Base-by-base conservation (phyloP, 805 yeast species). In the Clavispora santaluciae region DNA sequence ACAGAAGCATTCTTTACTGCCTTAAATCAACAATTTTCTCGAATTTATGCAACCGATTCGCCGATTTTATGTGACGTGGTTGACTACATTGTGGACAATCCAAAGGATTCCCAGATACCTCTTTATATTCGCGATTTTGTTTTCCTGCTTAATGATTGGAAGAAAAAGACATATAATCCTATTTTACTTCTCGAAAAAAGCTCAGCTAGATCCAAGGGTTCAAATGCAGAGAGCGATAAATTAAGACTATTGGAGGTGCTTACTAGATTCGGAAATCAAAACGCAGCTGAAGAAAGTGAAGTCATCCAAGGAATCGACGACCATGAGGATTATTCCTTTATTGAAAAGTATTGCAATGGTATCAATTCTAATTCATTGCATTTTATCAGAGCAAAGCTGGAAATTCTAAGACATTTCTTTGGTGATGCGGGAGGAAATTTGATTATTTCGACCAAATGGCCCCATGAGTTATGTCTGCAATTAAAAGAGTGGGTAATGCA, bases 401-500 rank as follows among this genome's bases (percentile, higher is more conserved):
- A 28, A 1, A 55, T 69, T 17, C 39, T 69, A 7, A 33, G 43
- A 12, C 45, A 57, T 23, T 43, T 69, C 3, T 39, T 68, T 16
- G 57, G 56, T 3, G 21, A 17, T 28, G 2, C 39, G 38, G 4
- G 41, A 42, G n/a, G 34, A 4, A 65, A 73, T 36, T 53, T 63
- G 0, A 44, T 77, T 1, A 49, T 61, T 5, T 67, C 69, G 23
- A 61, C 64, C 6, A 36, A 48, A 8, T 72, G 81, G 78, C 61
- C 66, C 10, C 44, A 52, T 0, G 20, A 17, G 5, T n/a, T 25
- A 12, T 25, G 12, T 21, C 7, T 12, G 15, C 7, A 10, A 4
- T n/a, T 36, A 16, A 36, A 11, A 29, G 64, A 59, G 4, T 68
- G 73, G 73, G 49, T 60, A 1, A 15, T 57, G 28, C 68, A 61